Conservation (phyloP, 2,329 filamentous ascomycete genomes). For the Trichoderma sp. region DNA sequence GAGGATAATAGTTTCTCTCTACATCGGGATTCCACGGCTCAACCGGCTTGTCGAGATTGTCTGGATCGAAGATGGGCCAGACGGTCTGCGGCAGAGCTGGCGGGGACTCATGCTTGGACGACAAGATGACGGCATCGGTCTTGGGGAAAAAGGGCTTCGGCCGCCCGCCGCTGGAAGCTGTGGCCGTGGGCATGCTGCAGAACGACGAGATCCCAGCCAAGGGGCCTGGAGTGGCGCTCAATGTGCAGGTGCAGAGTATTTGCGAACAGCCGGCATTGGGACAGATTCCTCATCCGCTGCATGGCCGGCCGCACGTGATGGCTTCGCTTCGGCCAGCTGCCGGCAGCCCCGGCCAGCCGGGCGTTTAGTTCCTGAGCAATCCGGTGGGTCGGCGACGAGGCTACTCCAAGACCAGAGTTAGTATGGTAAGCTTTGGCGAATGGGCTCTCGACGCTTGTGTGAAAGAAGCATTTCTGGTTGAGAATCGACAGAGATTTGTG, state of each 20-base stretch:
- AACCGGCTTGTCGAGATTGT: not conserved
- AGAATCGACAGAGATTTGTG: not conserved
- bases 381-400: not conserved
- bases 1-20: not conserved
- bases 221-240: not conserved
- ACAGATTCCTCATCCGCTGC: not conserved
- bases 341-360: not conserved
- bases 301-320: not conserved
- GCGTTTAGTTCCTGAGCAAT: not conserved
- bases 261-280: not conserved
- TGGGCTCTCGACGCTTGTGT: not conserved
- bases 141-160: not conserved
- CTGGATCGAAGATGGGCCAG: constrained; percentile 1
- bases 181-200: not conserved
- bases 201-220: not conserved
- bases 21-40: not conserved
- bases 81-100: constrained; percentile 1
- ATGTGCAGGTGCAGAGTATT: not conserved
- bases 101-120: not conserved
- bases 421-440: not conserved
- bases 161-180: not conserved
- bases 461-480: not conserved
- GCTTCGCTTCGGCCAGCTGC: not conserved
- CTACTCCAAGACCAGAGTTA: not conserved
- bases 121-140: not conserved